phyloP scores from a whole-genome alignment of 2,329 filamentous ascomycete species.

The Calonectria pauciramosa region DNA sequence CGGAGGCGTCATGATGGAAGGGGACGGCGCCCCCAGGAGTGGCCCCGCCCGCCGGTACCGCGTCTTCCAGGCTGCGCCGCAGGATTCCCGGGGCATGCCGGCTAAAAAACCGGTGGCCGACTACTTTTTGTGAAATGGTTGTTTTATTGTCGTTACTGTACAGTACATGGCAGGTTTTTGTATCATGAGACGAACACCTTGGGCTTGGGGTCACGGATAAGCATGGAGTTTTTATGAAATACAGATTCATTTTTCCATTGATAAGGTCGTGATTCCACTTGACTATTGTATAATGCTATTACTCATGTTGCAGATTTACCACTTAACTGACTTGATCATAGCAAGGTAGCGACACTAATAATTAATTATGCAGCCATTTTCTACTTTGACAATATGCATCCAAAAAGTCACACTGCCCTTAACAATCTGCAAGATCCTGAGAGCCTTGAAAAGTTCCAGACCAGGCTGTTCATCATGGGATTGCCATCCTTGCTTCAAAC shows the following conservation, averaged over 20 bases:
- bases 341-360: too few relatives aligned
- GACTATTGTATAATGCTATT: not conserved
- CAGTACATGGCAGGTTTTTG: constrained; percentile 32
- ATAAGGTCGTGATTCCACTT: not conserved
- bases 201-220: constrained; percentile 39
- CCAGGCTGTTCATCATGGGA: not conserved
- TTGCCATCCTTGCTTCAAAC: not conserved
- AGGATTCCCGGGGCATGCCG: constrained; percentile 97
- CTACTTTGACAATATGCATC: not conserved
- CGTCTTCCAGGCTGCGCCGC: constrained; percentile 96
- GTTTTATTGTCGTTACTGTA: constrained; percentile 20
- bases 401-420: not conserved
- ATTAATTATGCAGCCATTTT: not conserved
- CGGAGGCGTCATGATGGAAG: constrained; percentile 66
- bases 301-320: too few relatives aligned
- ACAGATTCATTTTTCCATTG: constrained; percentile 12
- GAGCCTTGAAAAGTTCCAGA: not conserved
- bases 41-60: constrained; percentile 92
- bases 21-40: constrained; percentile 58
- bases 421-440: not conserved
- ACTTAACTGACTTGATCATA: too few relatives aligned
- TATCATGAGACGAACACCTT: constrained; percentile 33
- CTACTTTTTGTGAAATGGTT: constrained; percentile 80
- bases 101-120: constrained; percentile 98
- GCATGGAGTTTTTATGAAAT: constrained; percentile 42